These are phyloP conservation scores for Fusarium acutatum DNA, from an alignment of 2,329 filamentous ascomycete genomes.

Conservation along the genomic window DNA sequence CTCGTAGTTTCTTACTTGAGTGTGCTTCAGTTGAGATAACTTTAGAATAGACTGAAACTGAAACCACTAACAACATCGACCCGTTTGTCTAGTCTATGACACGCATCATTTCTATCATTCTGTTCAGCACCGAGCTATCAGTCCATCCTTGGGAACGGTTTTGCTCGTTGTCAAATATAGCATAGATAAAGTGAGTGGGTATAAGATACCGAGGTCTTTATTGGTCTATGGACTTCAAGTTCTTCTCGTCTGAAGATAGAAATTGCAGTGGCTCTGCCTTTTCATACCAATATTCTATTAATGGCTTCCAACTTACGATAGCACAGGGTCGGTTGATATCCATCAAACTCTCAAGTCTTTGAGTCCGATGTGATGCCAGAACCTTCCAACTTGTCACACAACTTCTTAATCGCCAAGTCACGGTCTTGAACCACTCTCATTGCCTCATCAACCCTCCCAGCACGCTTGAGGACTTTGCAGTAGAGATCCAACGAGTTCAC, in stretches of 20 bases:
- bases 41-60: constrained; percentile 6
- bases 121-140: background rate
- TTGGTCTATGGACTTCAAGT: too few relatives aligned
- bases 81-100: background rate
- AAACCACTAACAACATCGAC: constrained; percentile 2
- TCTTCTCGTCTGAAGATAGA: rapidly evolving
- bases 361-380: background rate
- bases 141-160: background rate
- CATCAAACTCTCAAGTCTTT: background rate
- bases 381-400: background rate
- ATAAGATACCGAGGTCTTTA: background rate
- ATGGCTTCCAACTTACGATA: too few relatives aligned
- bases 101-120: background rate
- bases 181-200: background rate
- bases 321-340: background rate
- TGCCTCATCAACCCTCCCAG: background rate
- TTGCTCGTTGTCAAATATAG: background rate
- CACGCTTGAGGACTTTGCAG: background rate
- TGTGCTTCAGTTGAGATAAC: background rate
- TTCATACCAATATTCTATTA: background rate
- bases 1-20: too few relatives aligned
- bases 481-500: background rate
- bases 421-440: background rate
- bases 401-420: background rate
- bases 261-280: background rate